These are phyloP conservation scores for Suhomyces kilbournensis DNA, from an alignment of 805 yeast genomes.

Conservation along the genomic window DNA sequence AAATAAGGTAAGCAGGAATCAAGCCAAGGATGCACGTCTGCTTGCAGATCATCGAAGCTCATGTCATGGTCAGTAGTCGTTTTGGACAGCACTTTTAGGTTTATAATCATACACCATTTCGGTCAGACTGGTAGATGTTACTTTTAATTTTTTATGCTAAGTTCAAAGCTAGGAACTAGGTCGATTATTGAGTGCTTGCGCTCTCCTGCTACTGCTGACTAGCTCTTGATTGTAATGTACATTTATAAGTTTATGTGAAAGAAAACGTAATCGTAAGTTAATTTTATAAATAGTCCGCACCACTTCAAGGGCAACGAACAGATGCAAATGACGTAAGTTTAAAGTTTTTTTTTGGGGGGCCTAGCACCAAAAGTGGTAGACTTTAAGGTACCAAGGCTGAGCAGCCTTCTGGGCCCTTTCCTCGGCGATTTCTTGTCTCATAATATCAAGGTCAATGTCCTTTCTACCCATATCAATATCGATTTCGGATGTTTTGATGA, in stretches of 20 bases:
- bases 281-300: not conserved
- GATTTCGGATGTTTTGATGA: constrained; percentile 7
- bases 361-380: constrained; percentile 18
- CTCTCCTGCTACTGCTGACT: no score
- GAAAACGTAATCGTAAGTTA: not conserved
- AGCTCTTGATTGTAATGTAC: no score
- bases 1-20: not conserved
- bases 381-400: constrained; percentile 22
- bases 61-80: not conserved
- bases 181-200: no score
- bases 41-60: not conserved
- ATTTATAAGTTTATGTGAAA: not conserved
- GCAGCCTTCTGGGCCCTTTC: constrained; percentile 15
- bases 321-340: not conserved
- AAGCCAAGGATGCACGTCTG: not conserved
- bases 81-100: no score
- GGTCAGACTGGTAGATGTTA: no score
- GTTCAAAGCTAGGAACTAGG: no score
- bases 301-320: not conserved
- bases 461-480: constrained; percentile 11
- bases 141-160: no score
- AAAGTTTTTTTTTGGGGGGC: not conserved
- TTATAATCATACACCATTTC: no score
- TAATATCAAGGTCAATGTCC: constrained; percentile 8
- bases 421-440: constrained; percentile 12